These are phyloP conservation scores for Ophiosphaerella narmari DNA, from an alignment of 2,329 filamentous ascomycete species.

Conservation along the genomic window DNA sequence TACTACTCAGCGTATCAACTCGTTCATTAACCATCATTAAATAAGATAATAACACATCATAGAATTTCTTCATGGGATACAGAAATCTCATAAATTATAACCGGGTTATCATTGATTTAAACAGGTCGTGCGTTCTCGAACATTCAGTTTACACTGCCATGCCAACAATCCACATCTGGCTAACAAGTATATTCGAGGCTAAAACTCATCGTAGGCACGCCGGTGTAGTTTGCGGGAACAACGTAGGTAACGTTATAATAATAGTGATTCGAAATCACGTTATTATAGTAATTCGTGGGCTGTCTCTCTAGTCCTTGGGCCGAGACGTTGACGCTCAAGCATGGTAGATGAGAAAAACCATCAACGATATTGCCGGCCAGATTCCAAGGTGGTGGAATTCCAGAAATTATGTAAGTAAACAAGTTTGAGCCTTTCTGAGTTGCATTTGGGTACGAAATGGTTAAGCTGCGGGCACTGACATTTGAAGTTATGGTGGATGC, in stretches of 20 bases:
- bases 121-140: background rate
- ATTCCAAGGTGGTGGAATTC: slow-evolving; percentile 24
- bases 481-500: slow-evolving; percentile 51
- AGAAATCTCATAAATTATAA: too few relatives aligned
- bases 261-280: slow-evolving; percentile 47
- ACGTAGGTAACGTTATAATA: slow-evolving; percentile 55
- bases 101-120: too few relatives aligned
- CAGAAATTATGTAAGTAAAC: slow-evolving; percentile 23
- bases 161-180: too few relatives aligned
- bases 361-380: slow-evolving; percentile 13
- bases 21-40: too few relatives aligned
- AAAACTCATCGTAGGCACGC: slow-evolving; percentile 46
- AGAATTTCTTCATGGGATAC: too few relatives aligned
- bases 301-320: slow-evolving; percentile 47
- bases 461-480: slow-evolving; percentile 35
- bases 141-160: too few relatives aligned
- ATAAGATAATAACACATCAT: too few relatives aligned
- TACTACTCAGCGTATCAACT: too few relatives aligned
- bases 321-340: slow-evolving; percentile 46
- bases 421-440: slow-evolving; percentile 23
- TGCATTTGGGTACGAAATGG: slow-evolving; percentile 23
- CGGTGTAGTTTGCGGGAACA: slow-evolving; percentile 48
- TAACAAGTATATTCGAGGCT: slow-evolving; percentile 44
- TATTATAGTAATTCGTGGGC: slow-evolving; percentile 44
- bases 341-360: slow-evolving; percentile 30